Percentiles rank a stretch among this genome's conserved stretches.
Evolutionary conservation across 257 asterid genomes (phyloP).

Genomic region (Gentiana macrophylla): DNA sequence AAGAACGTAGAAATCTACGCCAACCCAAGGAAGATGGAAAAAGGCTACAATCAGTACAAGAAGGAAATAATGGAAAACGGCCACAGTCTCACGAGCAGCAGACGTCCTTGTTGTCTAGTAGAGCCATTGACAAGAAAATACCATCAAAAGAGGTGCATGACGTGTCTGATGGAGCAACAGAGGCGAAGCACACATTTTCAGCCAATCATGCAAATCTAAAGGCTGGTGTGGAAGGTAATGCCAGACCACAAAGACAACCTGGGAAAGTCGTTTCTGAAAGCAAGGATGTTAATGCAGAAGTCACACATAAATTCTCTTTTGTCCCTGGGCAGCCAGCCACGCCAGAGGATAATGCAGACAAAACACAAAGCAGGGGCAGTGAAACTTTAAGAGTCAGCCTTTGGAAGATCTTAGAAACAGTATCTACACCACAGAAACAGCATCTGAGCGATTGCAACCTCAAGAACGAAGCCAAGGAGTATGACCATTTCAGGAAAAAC

Average conservation of each 20-base stretch:
- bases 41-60: conserved; percentile 14
- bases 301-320: conserved; percentile 20
- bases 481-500: conserved; percentile 24
- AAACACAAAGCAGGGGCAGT: conserved; percentile 37
- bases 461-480: conserved; percentile 14
- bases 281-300: conserved; percentile 23
- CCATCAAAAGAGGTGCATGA: conserved; percentile 24
- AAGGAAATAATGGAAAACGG: conserved; percentile 28
- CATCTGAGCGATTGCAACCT: conserved; percentile 17
- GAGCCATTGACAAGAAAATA: conserved; percentile 28
- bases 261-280: conserved; percentile 10
- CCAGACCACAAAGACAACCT: conserved; percentile 15
- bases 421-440: conserved; percentile 46
- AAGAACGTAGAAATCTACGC: conserved; percentile 25
- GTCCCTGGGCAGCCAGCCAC: conserved; percentile 26
- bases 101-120: conserved; percentile 51
- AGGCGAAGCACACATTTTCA: conserved; percentile 25
- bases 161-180: conserved; percentile 18
- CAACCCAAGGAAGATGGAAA: conserved; percentile 19
- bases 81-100: conserved; percentile 24
- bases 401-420: conserved; percentile 65
- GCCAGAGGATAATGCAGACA: conserved; percentile 24
- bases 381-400: conserved; percentile 59
- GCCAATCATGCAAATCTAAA: conserved; percentile 22
- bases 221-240: conserved; percentile 19